Conservation (phyloP, 202 grass and related monocot genomes). For the Zoysia matrella region DNA sequence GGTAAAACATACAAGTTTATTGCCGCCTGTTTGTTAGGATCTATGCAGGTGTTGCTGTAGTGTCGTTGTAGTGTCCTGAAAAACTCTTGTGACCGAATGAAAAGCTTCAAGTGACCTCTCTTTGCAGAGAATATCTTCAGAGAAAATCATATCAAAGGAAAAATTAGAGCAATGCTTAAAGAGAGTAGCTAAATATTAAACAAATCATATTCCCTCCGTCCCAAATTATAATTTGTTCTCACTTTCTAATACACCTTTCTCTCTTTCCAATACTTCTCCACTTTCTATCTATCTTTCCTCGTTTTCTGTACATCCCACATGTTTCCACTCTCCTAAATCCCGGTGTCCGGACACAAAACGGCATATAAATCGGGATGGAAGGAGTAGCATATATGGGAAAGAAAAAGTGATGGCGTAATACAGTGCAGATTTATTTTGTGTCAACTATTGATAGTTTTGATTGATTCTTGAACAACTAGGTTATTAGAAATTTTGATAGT, state of each 20-base stretch:
- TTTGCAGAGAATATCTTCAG: conserved; percentile 95
- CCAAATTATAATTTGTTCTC: too few relatives aligned
- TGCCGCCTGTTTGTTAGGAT: conserved; percentile 90
- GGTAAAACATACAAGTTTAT: conserved; percentile 90
- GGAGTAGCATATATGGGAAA: conserved; percentile 21
- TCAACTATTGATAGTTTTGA: conserved; percentile 26
- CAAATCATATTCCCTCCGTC: neutral
- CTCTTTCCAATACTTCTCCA: too few relatives aligned
- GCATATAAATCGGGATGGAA: too few relatives aligned
- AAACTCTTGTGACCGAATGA: conserved; percentile 82
- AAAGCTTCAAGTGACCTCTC: conserved; percentile 78
- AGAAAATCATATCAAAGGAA: conserved; percentile 37
- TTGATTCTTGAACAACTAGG: neutral
- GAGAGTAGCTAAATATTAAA: conserved; percentile 25
- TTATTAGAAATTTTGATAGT: conserved; percentile 11
- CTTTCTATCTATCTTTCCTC: too few relatives aligned
- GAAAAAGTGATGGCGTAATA: neutral
- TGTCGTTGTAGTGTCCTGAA: conserved; percentile 92
- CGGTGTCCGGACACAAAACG: too few relatives aligned
- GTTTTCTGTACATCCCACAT: too few relatives aligned
- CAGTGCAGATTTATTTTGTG: neutral
- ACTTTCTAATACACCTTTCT: too few relatives aligned
- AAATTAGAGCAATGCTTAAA: conserved; percentile 41
- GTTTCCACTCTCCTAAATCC: too few relatives aligned
- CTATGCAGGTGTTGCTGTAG: conserved; percentile 93